These are phyloP conservation scores for Pythium oligandrum DNA, from an alignment of 352 stramenopile species.

Conservation along the genomic window DNA sequence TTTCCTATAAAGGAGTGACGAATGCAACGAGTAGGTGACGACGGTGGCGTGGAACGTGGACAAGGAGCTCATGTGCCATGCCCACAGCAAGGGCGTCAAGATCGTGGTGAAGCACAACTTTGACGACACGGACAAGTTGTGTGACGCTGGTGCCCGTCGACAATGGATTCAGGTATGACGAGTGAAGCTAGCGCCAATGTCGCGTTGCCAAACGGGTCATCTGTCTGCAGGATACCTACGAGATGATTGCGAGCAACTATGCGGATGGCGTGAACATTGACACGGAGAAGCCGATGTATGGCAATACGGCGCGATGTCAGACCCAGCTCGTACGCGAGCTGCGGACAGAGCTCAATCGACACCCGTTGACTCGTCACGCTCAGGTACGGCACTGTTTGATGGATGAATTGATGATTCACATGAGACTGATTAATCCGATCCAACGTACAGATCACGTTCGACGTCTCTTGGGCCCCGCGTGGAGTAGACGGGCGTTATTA, in stretches of 20 bases:
- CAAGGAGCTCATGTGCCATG: slow-evolving; percentile 76
- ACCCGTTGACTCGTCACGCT: slow-evolving; percentile 51
- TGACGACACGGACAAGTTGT: slow-evolving; percentile 56
- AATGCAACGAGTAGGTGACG: slow-evolving; percentile 34
- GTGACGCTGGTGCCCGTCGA: slow-evolving; percentile 34
- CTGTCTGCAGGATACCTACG: slow-evolving; percentile 35
- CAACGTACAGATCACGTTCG: slow-evolving; percentile 61
- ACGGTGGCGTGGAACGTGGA: slow-evolving; percentile 83
- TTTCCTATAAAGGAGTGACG: background rate
- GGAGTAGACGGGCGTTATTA: slow-evolving; percentile 84
- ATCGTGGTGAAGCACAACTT: slow-evolving; percentile 83
- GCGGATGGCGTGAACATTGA: slow-evolving; percentile 84
- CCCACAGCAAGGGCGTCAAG: slow-evolving; percentile 70
- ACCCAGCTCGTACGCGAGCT: slow-evolving; percentile 55
- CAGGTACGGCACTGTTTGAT: slow-evolving; percentile 28
- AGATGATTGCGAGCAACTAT: slow-evolving; percentile 56
- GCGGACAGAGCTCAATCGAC: slow-evolving; percentile 41
- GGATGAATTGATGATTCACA: too few relatives aligned
- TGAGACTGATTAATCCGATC: too few relatives aligned
- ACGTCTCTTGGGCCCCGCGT: slow-evolving; percentile 73
- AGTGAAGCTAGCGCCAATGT: too few relatives aligned
- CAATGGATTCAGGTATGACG: slow-evolving; percentile 49
- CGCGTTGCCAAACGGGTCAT: too few relatives aligned
- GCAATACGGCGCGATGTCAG: slow-evolving; percentile 36
- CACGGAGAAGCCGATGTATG: slow-evolving; percentile 64